phyloP scores from a whole-genome alignment of 495 filamentous ascomycete genomes.

The Hypoxylon lienhwacheense region DNA sequence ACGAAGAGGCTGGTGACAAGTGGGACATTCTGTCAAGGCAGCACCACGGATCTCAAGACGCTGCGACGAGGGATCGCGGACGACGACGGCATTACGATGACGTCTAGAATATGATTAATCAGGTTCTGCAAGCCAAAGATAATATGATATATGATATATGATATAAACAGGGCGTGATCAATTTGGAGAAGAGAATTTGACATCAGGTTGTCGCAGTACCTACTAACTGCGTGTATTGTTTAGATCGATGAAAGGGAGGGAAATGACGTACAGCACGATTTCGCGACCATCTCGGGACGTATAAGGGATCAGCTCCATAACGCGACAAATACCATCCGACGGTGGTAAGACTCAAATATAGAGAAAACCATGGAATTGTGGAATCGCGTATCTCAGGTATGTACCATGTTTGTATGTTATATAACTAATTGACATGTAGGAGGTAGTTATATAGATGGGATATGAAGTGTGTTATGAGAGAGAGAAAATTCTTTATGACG shows the following conservation, averaged over 20 bases:
- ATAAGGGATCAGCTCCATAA: constrained; percentile 68
- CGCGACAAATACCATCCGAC: constrained; percentile 17
- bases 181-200: too few relatives aligned
- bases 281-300: constrained; percentile 61
- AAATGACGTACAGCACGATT: constrained; percentile 61
- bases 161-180: too few relatives aligned
- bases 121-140: constrained; percentile 7
- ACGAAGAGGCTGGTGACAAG: constrained; percentile 80
- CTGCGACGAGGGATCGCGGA: constrained; percentile 82
- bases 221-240: too few relatives aligned
- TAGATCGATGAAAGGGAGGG: background rate
- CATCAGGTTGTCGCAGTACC: too few relatives aligned
- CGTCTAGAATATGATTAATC: constrained; percentile 57
- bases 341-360: constrained; percentile 8
- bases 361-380: constrained; percentile 5
- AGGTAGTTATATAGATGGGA: too few relatives aligned
- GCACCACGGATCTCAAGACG: constrained; percentile 78
- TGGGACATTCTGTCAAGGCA: constrained; percentile 71
- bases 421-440: too few relatives aligned
- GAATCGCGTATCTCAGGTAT: background rate
- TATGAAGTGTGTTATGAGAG: too few relatives aligned
- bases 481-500: too few relatives aligned
- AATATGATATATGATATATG: background rate
- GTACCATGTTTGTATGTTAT: constrained; percentile 15
- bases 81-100: constrained; percentile 86